Conservation (phyloP, 83 land plant species). For the Picea abies region DNA sequence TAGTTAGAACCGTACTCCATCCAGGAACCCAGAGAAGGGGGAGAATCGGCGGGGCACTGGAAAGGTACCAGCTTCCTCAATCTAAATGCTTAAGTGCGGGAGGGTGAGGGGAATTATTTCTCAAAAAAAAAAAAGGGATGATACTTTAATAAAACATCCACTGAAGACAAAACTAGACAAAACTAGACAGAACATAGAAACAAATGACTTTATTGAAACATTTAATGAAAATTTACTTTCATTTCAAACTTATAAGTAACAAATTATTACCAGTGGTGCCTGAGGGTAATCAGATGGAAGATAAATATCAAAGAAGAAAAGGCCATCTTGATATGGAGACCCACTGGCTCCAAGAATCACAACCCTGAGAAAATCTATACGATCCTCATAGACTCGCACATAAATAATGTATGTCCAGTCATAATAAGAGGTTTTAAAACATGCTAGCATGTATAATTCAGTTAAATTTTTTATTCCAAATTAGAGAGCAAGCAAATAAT, state of each 20-base stretch:
- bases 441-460: background rate
- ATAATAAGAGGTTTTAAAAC: background rate
- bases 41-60: no score
- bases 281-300: conserved; percentile 84
- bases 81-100: no score
- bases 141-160: no score
- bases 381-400: conserved; percentile 89
- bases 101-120: no score
- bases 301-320: conserved; percentile 87
- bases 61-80: no score
- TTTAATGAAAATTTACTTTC: background rate
- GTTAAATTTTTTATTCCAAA: background rate
- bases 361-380: conserved; percentile 91
- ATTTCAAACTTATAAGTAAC: background rate
- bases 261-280: conserved; percentile 74
- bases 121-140: no score
- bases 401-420: conserved; percentile 72
- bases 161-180: background rate
- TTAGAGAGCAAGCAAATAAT: background rate
- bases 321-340: conserved; percentile 99
- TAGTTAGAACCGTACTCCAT: no score
- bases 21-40: no score
- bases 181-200: background rate
- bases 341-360: conserved; percentile 86
- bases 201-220: background rate